Conservation (phyloP, 257 asterid genomes). For the Knoxia roxburghii region DNA sequence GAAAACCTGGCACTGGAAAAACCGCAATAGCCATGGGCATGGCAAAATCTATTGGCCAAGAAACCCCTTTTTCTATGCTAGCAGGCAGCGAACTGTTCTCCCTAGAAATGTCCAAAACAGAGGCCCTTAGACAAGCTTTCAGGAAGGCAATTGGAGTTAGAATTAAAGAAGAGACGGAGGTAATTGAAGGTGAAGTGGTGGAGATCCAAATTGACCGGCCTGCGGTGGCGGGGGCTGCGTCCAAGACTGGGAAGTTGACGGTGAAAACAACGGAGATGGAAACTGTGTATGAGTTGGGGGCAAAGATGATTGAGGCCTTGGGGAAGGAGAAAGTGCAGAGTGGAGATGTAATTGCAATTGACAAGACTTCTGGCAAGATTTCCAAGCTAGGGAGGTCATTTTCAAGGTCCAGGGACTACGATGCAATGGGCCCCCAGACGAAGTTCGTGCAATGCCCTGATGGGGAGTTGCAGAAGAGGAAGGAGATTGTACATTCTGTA, state of each 20-base stretch:
- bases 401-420: conserved; percentile 82
- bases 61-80: conserved; percentile 87
- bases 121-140: conserved; percentile 90
- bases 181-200: conserved; percentile 91
- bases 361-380: conserved; percentile 88
- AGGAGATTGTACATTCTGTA: conserved; percentile 92
- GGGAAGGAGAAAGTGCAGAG: conserved; percentile 94
- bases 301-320: conserved; percentile 84
- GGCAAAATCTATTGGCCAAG: conserved; percentile 81
- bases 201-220: conserved; percentile 77
- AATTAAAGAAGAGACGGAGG: conserved; percentile 83
- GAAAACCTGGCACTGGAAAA: conserved; percentile 83
- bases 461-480: conserved; percentile 97
- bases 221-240: conserved; percentile 71
- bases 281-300: conserved; percentile 80
- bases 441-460: conserved; percentile 96
- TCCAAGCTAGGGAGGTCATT: conserved; percentile 84
- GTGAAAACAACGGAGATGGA: conserved; percentile 91
- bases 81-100: conserved; percentile 92
- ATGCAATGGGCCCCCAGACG: conserved; percentile 90
- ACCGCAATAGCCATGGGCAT: conserved; percentile 94
- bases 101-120: conserved; percentile 84
- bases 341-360: conserved; percentile 86
- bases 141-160: conserved; percentile 80
- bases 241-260: conserved; percentile 76